Conservation (phyloP, 495 filamentous ascomycete genomes). For the Talaromyces borbonicus region DNA sequence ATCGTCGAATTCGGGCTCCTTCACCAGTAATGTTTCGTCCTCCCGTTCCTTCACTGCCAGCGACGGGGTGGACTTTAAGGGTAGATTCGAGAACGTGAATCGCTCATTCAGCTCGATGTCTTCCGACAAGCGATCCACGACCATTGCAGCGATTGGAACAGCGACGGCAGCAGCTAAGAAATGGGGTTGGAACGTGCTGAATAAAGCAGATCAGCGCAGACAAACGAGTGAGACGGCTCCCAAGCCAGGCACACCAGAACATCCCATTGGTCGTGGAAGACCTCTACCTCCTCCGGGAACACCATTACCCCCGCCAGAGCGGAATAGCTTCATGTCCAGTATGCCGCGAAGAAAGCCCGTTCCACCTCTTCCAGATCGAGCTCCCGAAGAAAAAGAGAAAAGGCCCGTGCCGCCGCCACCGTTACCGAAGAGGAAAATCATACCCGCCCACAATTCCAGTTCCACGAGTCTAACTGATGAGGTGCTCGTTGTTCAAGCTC, state of each 20-base stretch:
- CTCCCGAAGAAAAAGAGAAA: constrained; percentile 11
- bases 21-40: constrained; percentile 1
- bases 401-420: constrained; percentile 21
- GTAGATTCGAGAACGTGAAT: constrained; percentile 34
- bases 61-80: constrained; percentile 24
- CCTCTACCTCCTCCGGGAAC: constrained; percentile 43
- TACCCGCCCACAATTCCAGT: constrained; percentile 14
- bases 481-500: constrained; percentile 42
- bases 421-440: constrained; percentile 28
- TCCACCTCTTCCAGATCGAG: constrained; percentile 26
- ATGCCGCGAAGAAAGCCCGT: constrained; percentile 55
- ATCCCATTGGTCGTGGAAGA: constrained; percentile 63
- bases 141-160: constrained; percentile 50
- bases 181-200: constrained; percentile 70
- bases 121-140: constrained; percentile 26
- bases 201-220: constrained; percentile 39
- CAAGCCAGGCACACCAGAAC: constrained; percentile 44
- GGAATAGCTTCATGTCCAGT: constrained; percentile 47
- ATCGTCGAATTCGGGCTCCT: constrained; percentile 1
- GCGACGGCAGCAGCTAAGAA: constrained; percentile 73
- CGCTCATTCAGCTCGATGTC: constrained; percentile 28
- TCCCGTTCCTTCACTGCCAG: constrained; percentile 15
- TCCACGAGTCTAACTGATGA: constrained; percentile 21
- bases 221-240: constrained; percentile 20
- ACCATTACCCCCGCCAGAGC: constrained; percentile 65